Conservation (phyloP, 139 green algal species). For the Diplosphaera chodatii region DNA sequence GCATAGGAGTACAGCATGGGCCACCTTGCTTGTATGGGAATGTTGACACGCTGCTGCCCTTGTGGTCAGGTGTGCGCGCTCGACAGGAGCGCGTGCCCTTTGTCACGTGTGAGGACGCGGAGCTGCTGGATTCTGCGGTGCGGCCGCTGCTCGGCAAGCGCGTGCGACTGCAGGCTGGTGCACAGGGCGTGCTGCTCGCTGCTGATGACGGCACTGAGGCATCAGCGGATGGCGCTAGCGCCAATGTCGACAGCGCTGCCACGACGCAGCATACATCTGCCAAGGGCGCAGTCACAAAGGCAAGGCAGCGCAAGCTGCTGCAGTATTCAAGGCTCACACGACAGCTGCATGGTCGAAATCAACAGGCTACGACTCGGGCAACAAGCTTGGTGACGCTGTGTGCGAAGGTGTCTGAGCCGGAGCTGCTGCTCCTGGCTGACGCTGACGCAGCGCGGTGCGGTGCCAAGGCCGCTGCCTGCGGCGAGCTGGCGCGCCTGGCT, state of each 20-base stretch:
- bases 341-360: no score
- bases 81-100: conserved; percentile 86
- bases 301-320: no score
- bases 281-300: no score
- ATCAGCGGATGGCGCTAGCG: no score
- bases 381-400: no score
- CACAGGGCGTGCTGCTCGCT: not conserved
- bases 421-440: conserved; percentile 50
- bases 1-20: no score
- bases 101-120: conserved; percentile 66
- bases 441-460: conserved; percentile 51
- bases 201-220: not conserved
- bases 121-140: conserved; percentile 32
- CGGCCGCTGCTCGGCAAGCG: conserved; percentile 14
- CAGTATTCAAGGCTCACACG: no score
- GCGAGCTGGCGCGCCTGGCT: conserved; percentile 43
- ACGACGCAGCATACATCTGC: no score
- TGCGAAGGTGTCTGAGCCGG: conserved; percentile 9
- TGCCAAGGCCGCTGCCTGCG: conserved; percentile 80
- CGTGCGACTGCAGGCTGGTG: not conserved
- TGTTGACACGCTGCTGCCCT: no score
- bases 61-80: conserved; percentile 80
- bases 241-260: no score
- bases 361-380: no score
- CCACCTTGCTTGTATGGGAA: no score